Base-by-base conservation (phyloP, 1,284 basidiomycete genomes). In the Leccinum subspadiceum region DNA sequence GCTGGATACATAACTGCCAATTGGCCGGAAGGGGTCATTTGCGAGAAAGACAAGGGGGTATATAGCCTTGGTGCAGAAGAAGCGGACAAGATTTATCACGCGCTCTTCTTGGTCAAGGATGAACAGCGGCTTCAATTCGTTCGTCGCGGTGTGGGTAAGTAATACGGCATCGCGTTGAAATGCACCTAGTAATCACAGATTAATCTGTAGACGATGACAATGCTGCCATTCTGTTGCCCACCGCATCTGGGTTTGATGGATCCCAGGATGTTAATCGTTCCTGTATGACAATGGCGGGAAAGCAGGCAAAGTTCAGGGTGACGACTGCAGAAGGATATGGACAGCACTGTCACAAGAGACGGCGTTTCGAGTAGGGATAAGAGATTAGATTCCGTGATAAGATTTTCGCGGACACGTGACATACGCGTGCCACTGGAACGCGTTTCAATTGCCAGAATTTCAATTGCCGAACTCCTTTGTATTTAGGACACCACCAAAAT, bases 331-430 rank as follows among this genome's bases (percentile, higher is more conserved):
- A 56, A 37, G 9, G 44, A 29, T 58, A 33, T 24, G 15, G 3
- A 17, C 22, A 41, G 13, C n/a, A 20, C n/a, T 17, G 5, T 17
- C 50, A 4, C 1, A 51, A 33, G 29, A 51, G 10, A 17, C 15
- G 50, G 29, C 29, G 22, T n/a, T n/a, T 29, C 13, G 50, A 52
- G 5, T 52, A 52, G 50, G 24, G n/a, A 50, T 50, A 3, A 50
- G 49, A 24, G 24, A 48, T 22, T 48, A 48, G 10, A 48, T 20
- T 48, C 44, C 44, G 29, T 51, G 51, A 17, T 52, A 22, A 15
- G 5, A 5, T 13, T n/a, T 26, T 52, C 48, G 5, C 22, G 31
- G 1, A 22, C 65, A 65, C 64, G 65, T 64, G 65, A 64, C 33
- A 33, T 6, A 52, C 55, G 41, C 63, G 59, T 17, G 26, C 51